Conservation (phyloP, 345 rosid species). For the Gossypioides kirkii region DNA sequence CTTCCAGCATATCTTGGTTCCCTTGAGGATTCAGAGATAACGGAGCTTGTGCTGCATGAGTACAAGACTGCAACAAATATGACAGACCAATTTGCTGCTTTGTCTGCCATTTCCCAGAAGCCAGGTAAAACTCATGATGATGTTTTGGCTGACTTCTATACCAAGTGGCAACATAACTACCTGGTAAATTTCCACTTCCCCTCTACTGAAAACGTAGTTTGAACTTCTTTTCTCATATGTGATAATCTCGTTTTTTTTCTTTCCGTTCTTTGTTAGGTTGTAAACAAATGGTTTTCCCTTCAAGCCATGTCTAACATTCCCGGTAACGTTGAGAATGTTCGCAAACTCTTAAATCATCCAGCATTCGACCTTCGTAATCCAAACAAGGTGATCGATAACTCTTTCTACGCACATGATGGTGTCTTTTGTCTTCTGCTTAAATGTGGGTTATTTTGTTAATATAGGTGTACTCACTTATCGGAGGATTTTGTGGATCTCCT, state of each 20-base stretch:
- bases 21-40: constrained; percentile 56
- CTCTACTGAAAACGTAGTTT: not conserved
- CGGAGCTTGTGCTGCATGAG: constrained; percentile 57
- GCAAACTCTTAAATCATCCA: constrained; percentile 68
- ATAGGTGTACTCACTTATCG: constrained; percentile 80
- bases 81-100: constrained; percentile 93
- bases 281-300: constrained; percentile 95
- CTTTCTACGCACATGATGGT: not conserved
- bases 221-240: not conserved
- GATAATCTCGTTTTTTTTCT: not conserved
- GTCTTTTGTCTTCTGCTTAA: not conserved
- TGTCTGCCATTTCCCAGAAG: constrained; percentile 77
- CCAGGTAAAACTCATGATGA: constrained; percentile 82
- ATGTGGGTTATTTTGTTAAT: not conserved
- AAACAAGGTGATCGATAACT: constrained; percentile 49
- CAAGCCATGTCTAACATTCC: constrained; percentile 85
- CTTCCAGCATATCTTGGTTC: constrained; percentile 78
- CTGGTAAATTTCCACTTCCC: constrained; percentile 44
- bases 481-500: constrained; percentile 79
- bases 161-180: constrained; percentile 82
- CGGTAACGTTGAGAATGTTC: constrained; percentile 78
- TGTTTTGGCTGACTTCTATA: constrained; percentile 75
- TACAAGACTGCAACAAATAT: constrained; percentile 81
- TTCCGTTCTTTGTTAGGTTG: constrained; percentile 47
- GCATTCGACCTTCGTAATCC: constrained; percentile 93